Percentiles rank a stretch among this genome's conserved stretches.
phyloP scores from a whole-genome alignment of 306 rosid genomes.

The Vigna angularis region DNA sequence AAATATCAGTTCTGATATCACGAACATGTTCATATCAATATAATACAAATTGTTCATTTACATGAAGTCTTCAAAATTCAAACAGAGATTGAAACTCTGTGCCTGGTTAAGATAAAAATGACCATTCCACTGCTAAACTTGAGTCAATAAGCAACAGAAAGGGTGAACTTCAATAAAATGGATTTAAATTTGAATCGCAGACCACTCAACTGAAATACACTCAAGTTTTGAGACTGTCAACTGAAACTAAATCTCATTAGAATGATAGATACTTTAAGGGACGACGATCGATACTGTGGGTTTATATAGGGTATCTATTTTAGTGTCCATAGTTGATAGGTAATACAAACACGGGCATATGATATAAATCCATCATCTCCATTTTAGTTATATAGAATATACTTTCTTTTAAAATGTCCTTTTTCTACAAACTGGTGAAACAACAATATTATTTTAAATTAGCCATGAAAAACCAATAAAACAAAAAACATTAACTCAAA shows the following conservation, averaged over 20 bases:
- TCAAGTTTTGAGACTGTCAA: constrained; percentile 11
- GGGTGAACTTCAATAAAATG: neutral
- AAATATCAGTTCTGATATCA: constrained; percentile 35
- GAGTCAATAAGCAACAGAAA: constrained; percentile 18
- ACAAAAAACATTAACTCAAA: neutral
- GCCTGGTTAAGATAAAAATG: constrained; percentile 16
- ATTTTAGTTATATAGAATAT: neutral
- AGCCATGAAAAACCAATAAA: neutral
- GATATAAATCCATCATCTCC: neutral
- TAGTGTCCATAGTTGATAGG: neutral
- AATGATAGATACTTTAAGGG: neutral
- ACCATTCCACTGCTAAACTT: neutral
- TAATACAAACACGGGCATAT: neutral
- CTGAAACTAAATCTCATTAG: neutral
- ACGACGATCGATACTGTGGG: neutral
- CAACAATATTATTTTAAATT: neutral
- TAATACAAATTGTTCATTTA: constrained; percentile 5
- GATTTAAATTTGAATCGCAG: constrained; percentile 37
- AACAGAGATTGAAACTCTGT: constrained; percentile 15
- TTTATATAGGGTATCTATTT: neutral
- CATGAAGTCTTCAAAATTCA: constrained; percentile 19
- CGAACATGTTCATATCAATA: constrained; percentile 16
- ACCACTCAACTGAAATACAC: constrained; percentile 17
- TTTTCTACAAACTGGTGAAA: neutral
- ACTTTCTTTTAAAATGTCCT: neutral